phyloP scores from a whole-genome alignment of 1,139 yeast genomes.

The Blastobotrys proliferans region DNA sequence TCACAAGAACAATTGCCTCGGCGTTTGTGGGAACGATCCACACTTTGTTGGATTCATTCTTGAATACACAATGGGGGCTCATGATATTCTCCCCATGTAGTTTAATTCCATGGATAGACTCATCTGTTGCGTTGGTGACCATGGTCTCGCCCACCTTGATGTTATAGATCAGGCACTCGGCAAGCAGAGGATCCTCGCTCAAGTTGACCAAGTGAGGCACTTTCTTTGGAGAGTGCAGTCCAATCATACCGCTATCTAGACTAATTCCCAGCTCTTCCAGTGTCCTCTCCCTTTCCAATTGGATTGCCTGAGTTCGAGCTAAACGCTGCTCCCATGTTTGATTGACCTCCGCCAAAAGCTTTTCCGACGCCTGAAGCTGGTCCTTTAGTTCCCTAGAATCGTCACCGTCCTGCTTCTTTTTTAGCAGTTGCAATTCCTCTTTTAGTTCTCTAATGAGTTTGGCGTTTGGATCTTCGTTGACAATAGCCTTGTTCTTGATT shows the following conservation, averaged over 20 bases:
- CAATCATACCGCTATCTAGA: slow-evolving; percentile 25
- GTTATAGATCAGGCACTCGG: slow-evolving; percentile 31
- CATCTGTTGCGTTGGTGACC: slow-evolving; percentile 24
- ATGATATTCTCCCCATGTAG: slow-evolving; percentile 25
- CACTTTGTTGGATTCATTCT: slow-evolving; percentile 21
- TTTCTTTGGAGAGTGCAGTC: slow-evolving; percentile 28
- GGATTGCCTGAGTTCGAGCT: slow-evolving; percentile 24
- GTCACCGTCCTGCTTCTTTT: slow-evolving; percentile 8
- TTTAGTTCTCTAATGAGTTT: slow-evolving; percentile 29
- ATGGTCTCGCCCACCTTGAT: slow-evolving; percentile 26
- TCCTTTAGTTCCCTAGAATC: slow-evolving; percentile 24
- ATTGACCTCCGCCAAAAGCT: slow-evolving; percentile 26
- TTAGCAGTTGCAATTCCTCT: slow-evolving; percentile 26
- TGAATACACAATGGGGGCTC: slow-evolving; percentile 27
- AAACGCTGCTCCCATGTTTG: slow-evolving; percentile 32
- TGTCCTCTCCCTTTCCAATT: slow-evolving; percentile 26
- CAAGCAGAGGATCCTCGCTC: slow-evolving; percentile 29
- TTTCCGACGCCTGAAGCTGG: slow-evolving; percentile 26
- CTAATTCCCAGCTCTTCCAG: slow-evolving; percentile 30
- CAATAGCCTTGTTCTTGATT: slow-evolving; percentile 56
- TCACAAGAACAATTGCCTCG: slow-evolving; percentile 24
- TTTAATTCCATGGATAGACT: slow-evolving; percentile 22
- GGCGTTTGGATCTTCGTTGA: slow-evolving; percentile 40
- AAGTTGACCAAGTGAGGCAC: slow-evolving; percentile 31
- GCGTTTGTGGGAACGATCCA: slow-evolving; percentile 16